These are phyloP conservation scores for Fusarium pseudoanthophilum DNA, from an alignment of 2,329 filamentous ascomycete species.

Conservation along the genomic window DNA sequence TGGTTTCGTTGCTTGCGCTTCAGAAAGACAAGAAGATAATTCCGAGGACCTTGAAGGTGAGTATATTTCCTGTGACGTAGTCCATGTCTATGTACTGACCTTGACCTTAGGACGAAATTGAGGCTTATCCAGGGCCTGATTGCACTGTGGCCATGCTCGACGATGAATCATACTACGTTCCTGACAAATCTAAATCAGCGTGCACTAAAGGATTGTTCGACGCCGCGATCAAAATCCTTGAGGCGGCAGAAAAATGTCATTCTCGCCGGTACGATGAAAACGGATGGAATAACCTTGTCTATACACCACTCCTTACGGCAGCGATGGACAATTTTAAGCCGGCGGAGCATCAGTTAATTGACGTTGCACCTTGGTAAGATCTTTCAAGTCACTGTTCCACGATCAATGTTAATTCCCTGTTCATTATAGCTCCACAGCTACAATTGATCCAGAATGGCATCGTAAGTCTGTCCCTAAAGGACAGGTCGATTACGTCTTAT, in stretches of 20 bases:
- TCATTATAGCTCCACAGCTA: background rate
- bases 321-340: background rate
- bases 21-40: background rate
- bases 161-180: background rate
- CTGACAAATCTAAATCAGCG: too few relatives aligned
- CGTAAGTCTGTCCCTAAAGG: background rate
- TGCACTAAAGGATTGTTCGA: background rate
- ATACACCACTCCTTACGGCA: background rate
- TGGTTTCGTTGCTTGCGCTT: background rate
- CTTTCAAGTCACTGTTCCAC: fast-evolving
- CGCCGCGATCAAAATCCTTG: fast-evolving
- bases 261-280: background rate
- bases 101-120: background rate
- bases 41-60: background rate
- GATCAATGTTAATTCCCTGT: background rate
- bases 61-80: background rate
- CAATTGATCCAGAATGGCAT: background rate
- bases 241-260: background rate
- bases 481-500: background rate
- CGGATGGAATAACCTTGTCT: background rate
- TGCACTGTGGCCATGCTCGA: background rate
- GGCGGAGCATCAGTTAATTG: background rate
- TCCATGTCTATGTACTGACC: background rate
- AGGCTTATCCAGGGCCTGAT: background rate
- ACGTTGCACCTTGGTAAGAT: background rate